Percentiles rank a stretch among this genome's conserved stretches.
phyloP scores from a whole-genome alignment of 352 stramenopile genomes.

The Thalassiosira livingstoniorum region DNA sequence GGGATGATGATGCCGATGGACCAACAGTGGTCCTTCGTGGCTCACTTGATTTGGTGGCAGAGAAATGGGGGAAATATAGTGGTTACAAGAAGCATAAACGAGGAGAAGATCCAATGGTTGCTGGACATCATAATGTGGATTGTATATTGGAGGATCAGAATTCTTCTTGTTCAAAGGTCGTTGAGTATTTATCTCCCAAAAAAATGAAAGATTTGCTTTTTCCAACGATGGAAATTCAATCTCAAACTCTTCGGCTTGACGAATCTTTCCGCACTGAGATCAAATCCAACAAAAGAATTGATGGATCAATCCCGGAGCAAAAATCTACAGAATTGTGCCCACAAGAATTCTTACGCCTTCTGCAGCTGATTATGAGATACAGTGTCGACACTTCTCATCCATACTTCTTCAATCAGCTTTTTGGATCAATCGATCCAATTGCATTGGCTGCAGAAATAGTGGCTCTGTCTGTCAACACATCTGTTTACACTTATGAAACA shows the following conservation, averaged over 20 bases:
- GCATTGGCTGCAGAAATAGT: conserved; percentile 62
- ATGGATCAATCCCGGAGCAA: not conserved
- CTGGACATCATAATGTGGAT: conserved; percentile 16
- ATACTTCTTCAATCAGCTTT: conserved; percentile 79
- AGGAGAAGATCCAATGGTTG: not conserved
- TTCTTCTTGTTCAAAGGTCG: conserved; percentile 41
- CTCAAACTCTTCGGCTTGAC: not conserved
- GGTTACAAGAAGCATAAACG: no score
- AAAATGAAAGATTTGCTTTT: conserved; percentile 10
- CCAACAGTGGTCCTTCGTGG: conserved; percentile 41
- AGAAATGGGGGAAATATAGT: conserved; percentile 23
- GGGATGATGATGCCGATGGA: conserved; percentile 19
- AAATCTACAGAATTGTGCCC: conserved; percentile 2
- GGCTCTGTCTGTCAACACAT: conserved; percentile 56
- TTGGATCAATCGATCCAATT: conserved; percentile 63
- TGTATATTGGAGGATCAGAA: no score
- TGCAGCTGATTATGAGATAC: conserved; percentile 49
- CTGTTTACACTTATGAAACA: conserved; percentile 71
- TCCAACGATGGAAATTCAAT: not conserved
- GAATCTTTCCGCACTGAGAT: not conserved
- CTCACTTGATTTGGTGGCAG: conserved; percentile 35
- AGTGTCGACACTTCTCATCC: conserved; percentile 66
- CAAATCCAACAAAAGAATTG: not conserved
- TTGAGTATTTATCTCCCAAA: conserved; percentile 32
- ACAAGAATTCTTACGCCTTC: conserved; percentile 36